Base-by-base conservation (phyloP, 2,329 filamentous ascomycete genomes). In the Botrytis pseudocinerea region DNA sequence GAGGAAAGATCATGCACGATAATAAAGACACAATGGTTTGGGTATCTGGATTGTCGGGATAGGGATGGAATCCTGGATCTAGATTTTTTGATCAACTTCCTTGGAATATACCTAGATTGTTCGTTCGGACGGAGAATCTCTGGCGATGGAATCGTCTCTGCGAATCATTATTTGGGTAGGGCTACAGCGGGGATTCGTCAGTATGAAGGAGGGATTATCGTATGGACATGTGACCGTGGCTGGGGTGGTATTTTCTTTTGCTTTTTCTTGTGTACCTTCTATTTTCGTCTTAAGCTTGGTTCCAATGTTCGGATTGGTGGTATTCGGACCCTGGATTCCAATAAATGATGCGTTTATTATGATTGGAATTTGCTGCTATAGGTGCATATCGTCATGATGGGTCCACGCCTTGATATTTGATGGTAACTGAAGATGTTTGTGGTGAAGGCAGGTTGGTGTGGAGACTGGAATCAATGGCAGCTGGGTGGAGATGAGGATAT, bases 341-440 rank as follows among this genome's bases (percentile, higher is more conserved):
- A 35, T n/a, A 20, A 18, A 66, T 66, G 64, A 54, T 66, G 64
- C 64, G 64, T 38, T 28, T 51, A 16, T 59, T 69, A 69, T 69
- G 10, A 44, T 60, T 69, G 66, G 66, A n/a, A 44, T n/a, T 16
- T 44, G 8, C 10, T 69, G 66, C 42, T 69, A 69, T 69, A 69
- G 66, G n/a, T 69, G 28, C 66, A 69, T 60, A 69, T 60, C 66
- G 66, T 69, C 66, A 69, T 69, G 51, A 57, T 44, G 66, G 38
- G 51, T 61, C 25, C 28, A 22, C 35, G 25, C 66, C 65, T 54
- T 69, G 65, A 48, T 57, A n/a, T 38, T 35, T 5, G 44, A 38
- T 70, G 38, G 18, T 22, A 25, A 38, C 12, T 16, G 46, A n/a
- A 20, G 32, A 32, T n/a, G 48, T n/a, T n/a, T 25, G 14, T 69